phyloP scores from a whole-genome alignment of 805 yeast species.

The Wickerhamiella sergipiensis region DNA sequence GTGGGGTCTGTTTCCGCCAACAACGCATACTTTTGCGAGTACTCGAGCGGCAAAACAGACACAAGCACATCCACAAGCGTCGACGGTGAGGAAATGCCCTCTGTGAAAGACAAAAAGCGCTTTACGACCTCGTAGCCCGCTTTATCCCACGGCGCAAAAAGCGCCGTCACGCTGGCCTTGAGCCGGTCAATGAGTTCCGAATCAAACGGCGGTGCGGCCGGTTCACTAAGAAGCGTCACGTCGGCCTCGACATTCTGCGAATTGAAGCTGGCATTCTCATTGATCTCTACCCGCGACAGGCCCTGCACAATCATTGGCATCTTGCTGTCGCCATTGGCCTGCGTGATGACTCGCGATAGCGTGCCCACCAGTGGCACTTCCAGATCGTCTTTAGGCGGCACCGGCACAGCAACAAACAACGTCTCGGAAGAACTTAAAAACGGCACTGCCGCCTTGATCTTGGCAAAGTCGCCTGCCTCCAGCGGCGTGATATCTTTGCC shows the following conservation, averaged over 20 bases:
- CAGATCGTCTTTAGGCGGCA: conserved; percentile 1
- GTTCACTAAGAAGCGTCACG: conserved; percentile 4
- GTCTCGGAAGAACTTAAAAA: not conserved
- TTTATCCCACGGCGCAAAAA: conserved; percentile 8
- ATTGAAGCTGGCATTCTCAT: not conserved
- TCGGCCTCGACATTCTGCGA: not conserved
- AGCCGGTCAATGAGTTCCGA: conserved; percentile 9
- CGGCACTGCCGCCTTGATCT: not conserved
- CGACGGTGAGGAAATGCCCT: conserved; percentile 17
- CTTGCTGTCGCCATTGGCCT: not conserved
- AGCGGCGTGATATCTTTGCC: not conserved
- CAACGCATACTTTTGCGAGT: conserved; percentile 19
- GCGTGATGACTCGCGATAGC: conserved; percentile 12
- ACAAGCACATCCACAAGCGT: conserved; percentile 25
- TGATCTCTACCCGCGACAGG: conserved; percentile 9
- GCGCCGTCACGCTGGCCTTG: conserved; percentile 7
- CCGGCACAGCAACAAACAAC: conserved; percentile 7
- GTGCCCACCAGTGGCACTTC: conserved; percentile 9
- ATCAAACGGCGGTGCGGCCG: not conserved
- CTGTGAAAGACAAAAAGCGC: conserved; percentile 14
- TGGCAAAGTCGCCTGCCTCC: not conserved
- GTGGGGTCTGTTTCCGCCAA: conserved; percentile 19
- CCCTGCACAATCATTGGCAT: conserved; percentile 7
- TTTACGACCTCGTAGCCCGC: conserved; percentile 7
- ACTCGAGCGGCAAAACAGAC: conserved; percentile 24